Conservation (phyloP, 371 early-diverging fungal species). For the Nematocida sp. region DNA sequence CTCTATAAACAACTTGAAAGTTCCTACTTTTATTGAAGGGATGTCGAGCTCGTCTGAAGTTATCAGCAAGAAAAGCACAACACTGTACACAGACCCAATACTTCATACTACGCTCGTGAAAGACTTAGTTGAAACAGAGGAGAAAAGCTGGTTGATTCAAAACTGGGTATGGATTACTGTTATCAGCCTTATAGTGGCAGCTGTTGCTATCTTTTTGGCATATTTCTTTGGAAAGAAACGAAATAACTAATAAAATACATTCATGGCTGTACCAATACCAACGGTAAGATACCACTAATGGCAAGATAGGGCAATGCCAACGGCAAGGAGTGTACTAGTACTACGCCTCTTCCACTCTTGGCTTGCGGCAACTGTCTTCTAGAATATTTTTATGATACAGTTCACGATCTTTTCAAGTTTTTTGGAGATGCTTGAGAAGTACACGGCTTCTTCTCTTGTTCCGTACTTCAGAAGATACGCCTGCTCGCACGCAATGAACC, state of each 20-base stretch:
- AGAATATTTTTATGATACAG: slow-evolving; percentile 13
- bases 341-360: background rate
- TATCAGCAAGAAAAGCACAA: too few species aligned
- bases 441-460: background rate
- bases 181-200: background rate
- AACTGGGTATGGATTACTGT: too few species aligned
- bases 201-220: background rate
- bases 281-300: background rate
- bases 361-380: background rate
- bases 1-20: too few species aligned
- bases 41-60: too few species aligned
- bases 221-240: background rate
- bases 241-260: too few species aligned
- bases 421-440: background rate
- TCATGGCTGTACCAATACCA: background rate
- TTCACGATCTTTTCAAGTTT: slow-evolving; percentile 37
- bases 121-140: too few species aligned
- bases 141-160: too few species aligned
- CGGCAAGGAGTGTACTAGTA: background rate
- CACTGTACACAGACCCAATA: too few species aligned
- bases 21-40: too few species aligned
- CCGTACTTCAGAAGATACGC: background rate
- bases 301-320: background rate
- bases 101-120: too few species aligned
- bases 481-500: background rate